Evolutionary conservation across 805 yeast genomes (phyloP), one percentile per base, ranked within the genome.

Genomic region (Metschnikowia bowlesiae): DNA sequence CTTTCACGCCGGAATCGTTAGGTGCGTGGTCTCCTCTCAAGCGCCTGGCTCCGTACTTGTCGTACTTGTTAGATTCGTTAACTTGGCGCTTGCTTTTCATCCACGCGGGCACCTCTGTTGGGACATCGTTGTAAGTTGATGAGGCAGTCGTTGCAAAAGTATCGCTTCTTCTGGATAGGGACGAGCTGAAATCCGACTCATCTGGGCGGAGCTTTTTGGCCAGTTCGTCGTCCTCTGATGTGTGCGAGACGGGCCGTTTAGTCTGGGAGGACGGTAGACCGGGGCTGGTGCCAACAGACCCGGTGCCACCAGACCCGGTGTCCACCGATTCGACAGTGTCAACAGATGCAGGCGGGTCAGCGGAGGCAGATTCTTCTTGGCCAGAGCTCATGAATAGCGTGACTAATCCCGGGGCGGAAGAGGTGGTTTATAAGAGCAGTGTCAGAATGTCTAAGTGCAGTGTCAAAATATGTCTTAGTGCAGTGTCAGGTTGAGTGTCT

Each of bases 81-180:
- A 56, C 56, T 9, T 52, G 58, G 18, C 56, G 57, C 18, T 55
- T 54, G 38, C 63, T 59, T 50, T 65, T 68, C 64, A 71, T 60
- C 78, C 78, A 73, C 2, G 73, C 74, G 2, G 78, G 78, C 4
- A 60, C 53, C 44, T 57, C 58, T 11, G 54, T 53, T 7, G 48
- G 44, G 32, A 60, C 60, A 9, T 58, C 66, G 8, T 59, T 52
- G 53, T 68, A 70, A n/a, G 60, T 66, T 1, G 71, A 67, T 3
- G 63, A 35, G 10, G 43, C 40, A 8, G 36, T 6, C 7, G 43
- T 26, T 6, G 39, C 10, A 2, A 47, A 4, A 9, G 14, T 22
- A 31, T 49, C 49, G 22, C 54, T 52, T 33, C 52, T 39, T 14
- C 59, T 45, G 4, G 59, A 56, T 35, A 56, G 57, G 39, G 58